Evolutionary conservation across 2,329 filamentous ascomycete genomes (phyloP), one percentile per base, ranked within the genome.

Genomic region (Bipolaris sorokiniana): DNA sequence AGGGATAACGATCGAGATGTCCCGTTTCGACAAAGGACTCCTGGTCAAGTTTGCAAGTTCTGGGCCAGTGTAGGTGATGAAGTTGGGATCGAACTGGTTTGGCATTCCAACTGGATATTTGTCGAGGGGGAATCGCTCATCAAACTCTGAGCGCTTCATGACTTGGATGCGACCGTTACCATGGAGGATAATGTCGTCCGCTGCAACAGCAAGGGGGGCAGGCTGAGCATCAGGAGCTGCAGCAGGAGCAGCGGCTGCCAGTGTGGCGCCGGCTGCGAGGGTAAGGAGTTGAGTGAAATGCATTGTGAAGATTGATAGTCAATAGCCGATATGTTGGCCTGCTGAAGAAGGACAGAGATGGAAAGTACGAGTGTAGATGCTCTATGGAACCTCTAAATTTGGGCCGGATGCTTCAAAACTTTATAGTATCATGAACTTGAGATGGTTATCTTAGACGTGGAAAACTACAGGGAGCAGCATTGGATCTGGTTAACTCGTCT

Each of bases 121-220:
- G 44, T 55, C 51, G 13, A 50, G 54, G 31, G 51, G 55, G 31
- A 66, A 54, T 18, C 69, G 54, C 33, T 64, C 59, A 0, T 60
- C 58, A 16, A 70, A 37, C 5, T 70, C 66, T 20, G 54, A 54
- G 16, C 70, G 62, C 54, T 70, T 71, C 55, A 70, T 65, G 34
- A 66, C 42, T 3, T 59, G 48, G 58, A 58, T 67, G 40, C 64
- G 67, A 2, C 69, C 69, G 0, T 62, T 57, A 36, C 66, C 60
- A 22, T 69, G 66, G 15, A 72, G 67, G 18, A 72, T 58, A n/a
- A 70, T 63, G 46, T 72, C 68, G 48, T 72, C 67, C 3, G 33
- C 23, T 7, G 59, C 49, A 6, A 72, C 45, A 11, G n/a, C 41
- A 23, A 72, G 51, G 22, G 20, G 13, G 6, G 38, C 38, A 41